Evolutionary conservation across 2,329 filamentous ascomycete genomes (phyloP).

Genomic region (Exophiala viscosa): DNA sequence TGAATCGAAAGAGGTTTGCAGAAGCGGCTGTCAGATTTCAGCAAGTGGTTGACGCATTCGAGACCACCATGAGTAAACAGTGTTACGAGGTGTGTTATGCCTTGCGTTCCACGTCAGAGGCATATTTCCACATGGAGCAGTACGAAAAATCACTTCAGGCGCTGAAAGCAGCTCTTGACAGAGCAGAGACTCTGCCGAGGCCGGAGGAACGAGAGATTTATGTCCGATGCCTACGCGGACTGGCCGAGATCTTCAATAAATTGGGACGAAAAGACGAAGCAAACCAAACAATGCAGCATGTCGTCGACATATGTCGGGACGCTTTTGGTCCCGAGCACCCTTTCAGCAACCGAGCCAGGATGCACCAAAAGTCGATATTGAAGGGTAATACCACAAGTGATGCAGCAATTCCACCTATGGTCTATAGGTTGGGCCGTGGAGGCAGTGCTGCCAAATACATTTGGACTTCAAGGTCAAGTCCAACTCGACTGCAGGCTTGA

Average conservation of each 20-base stretch:
- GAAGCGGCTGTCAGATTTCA: constrained; percentile 28
- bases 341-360: constrained; percentile 26
- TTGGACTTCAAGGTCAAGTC: constrained; percentile 28
- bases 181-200: constrained; percentile 20
- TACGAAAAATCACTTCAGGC: constrained; percentile 25
- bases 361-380: constrained; percentile 28
- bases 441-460: constrained; percentile 28
- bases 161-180: constrained; percentile 24
- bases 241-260: constrained; percentile 27
- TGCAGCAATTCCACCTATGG: constrained; percentile 26
- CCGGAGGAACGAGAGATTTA: constrained; percentile 28
- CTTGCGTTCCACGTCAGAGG: constrained; percentile 26
- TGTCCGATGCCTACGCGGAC: constrained; percentile 26
- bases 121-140: constrained; percentile 26
- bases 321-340: constrained; percentile 27
- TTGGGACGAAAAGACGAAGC: constrained; percentile 25
- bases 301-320: constrained; percentile 26
- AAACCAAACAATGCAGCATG: constrained; percentile 26
- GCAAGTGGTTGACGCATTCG: constrained; percentile 27
- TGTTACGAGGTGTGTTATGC: constrained; percentile 29
- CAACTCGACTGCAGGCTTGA: constrained; percentile 26
- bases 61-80: constrained; percentile 24
- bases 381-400: constrained; percentile 21
- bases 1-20: constrained; percentile 26
- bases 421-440: constrained; percentile 27